Evolutionary conservation across 208 protist genomes (phyloP), one percentile per base, ranked within the genome.

Genomic region (Trypanosoma avium): DNA sequence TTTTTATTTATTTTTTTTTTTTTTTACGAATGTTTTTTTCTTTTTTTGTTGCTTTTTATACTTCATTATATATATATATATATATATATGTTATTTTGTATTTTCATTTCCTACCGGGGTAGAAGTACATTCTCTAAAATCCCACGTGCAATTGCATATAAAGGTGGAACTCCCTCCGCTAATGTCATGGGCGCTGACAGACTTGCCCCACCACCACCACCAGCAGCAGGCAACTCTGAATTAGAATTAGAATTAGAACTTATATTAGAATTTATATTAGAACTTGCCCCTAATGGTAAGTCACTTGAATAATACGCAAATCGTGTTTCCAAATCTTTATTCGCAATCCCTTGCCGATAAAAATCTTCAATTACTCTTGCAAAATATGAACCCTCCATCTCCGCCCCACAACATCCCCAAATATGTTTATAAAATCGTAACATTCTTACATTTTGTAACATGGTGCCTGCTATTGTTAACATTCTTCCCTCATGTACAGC

Each of bases 331-430:
- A 96, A 69, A 33, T 79, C 60, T 9, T 55, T 60, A 42, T 81
- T 61, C 43, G 88, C 68, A 46, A 96, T 88, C 27, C 86, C 90
- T 61, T 87, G 84, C 2, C 84, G 82, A 54, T 86, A 86, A 42
- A 88, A 86, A 57, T 93, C 82, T 49, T 93, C 82, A 43, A 93
- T 92, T 35, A 86, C 84, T 5, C 88, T 78, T 3, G 85, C 88
- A 73, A 93, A 96, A 79, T 94, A 94, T 10, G 74, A 88, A 35
- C 84, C 88, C 75, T 96, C 87, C 90, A 96, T 96, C 72, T 96
- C 90, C 27, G 86, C 81, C 29, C 88, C 88, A 21, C 93, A 73
- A 65, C 88, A 93, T 19, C 79, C 71, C 87, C 81, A 93, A 46
- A 96, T 79, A 49, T 77, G 67, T 73, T 92, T 68, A 70, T 96